phyloP scores from a whole-genome alignment of 2,329 filamentous ascomycete species.

The Cordyceps tenuipes region DNA sequence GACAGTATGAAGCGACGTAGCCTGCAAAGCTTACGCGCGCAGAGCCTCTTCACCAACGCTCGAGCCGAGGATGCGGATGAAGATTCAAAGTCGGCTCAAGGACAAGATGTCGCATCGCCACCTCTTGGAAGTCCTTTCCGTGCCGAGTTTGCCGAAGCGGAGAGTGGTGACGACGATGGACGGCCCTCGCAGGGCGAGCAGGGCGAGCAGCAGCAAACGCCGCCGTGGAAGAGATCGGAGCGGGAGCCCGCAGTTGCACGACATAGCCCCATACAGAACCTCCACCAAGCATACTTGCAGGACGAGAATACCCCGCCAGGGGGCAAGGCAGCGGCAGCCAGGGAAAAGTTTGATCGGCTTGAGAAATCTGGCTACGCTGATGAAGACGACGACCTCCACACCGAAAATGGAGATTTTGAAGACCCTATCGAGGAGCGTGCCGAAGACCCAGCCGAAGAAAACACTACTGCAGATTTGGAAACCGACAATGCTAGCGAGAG shows the following conservation, averaged over 20 bases:
- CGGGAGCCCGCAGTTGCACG: constrained; percentile 2
- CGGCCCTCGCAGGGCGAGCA: not conserved
- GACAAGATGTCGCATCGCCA: constrained; percentile 12
- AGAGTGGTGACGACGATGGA: constrained; percentile 2
- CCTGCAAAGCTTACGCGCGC: constrained; percentile 63
- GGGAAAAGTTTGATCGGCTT: constrained; percentile 18
- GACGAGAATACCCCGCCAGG: constrained; percentile 8
- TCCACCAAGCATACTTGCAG: constrained; percentile 12
- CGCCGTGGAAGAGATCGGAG: not conserved
- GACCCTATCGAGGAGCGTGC: not conserved
- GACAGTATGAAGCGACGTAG: constrained; percentile 73
- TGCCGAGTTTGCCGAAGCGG: constrained; percentile 5
- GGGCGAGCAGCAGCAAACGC: no score
- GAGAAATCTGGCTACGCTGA: constrained; percentile 20
- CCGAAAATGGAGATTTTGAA: constrained; percentile 23
- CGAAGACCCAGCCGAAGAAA: not conserved
- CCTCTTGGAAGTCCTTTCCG: constrained; percentile 11
- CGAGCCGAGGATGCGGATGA: constrained; percentile 24
- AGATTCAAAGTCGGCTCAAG: constrained; percentile 14
- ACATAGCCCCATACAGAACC: constrained; percentile 12
- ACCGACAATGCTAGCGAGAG: constrained; percentile 50
- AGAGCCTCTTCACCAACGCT: constrained; percentile 72
- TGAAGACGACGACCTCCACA: constrained; percentile 30
- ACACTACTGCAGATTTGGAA: constrained; percentile 17
- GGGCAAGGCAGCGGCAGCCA: constrained; percentile 15